Conservation (phyloP, 208 protist genomes). For the Crithidia mellificae region DNA sequence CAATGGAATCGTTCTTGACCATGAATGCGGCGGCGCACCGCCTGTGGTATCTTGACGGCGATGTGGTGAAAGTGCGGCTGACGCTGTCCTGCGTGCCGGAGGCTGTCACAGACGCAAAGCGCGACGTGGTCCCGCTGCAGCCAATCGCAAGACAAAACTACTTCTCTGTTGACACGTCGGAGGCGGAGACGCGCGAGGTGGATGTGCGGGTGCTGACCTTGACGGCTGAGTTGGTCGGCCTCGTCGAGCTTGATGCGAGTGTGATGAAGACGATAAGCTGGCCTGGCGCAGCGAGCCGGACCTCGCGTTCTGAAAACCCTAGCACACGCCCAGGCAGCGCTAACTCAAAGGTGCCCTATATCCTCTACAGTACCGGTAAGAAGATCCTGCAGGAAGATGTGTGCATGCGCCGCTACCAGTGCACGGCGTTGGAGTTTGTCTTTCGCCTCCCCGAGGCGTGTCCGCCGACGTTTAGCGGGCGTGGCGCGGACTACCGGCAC, state of each 20-base stretch:
- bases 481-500: conserved; percentile 26
- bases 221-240: conserved; percentile 28
- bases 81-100: conserved; percentile 42
- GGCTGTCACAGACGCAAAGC: conserved; percentile 2
- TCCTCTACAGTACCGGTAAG: conserved; percentile 21
- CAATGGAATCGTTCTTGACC: conserved; percentile 21
- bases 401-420: conserved; percentile 29
- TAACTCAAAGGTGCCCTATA: conserved; percentile 8
- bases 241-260: conserved; percentile 33
- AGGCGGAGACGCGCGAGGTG: conserved; percentile 21
- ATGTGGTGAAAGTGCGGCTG: conserved; percentile 50
- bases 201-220: conserved; percentile 38
- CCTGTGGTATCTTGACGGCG: conserved; percentile 64
- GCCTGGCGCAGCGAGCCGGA: conserved; percentile 7
- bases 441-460: conserved; percentile 54
- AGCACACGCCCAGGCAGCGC: not conserved
- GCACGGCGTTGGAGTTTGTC: conserved; percentile 25
- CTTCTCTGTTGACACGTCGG: conserved; percentile 37
- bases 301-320: too few species aligned
- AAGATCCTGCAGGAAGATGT: conserved; percentile 13
- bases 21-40: conserved; percentile 39
- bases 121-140: conserved; percentile 25
- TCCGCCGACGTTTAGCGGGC: conserved; percentile 52
- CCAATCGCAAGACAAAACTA: conserved; percentile 29
- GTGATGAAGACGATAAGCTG: conserved; percentile 37